Evolutionary conservation across 2,329 filamentous ascomycete genomes (phyloP), one percentile per base, ranked within the genome.

Genomic region (Pezicula neosporulosa): DNA sequence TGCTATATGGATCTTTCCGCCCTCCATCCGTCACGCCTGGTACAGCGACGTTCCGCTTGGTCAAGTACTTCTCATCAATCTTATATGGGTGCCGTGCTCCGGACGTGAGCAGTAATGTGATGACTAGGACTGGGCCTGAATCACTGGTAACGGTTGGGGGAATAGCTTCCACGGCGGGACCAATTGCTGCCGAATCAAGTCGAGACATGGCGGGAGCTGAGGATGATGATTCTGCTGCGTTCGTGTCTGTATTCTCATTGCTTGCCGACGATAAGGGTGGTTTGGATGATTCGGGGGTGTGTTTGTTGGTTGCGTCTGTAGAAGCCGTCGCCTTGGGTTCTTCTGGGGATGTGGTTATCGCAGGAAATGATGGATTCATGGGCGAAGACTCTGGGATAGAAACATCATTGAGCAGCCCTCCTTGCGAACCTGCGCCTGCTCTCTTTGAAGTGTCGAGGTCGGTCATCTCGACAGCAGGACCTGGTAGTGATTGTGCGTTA

Each of bases 61-160:
- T 77, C 49, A 97, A 75, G 64, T 97, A 97, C 65, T 84, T 89
- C 63, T 89, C 87, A 69, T 96, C 89, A 59, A 97, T 87, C 66
- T 86, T 90, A 72, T 95, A 96, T 0, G 91, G 90, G 70, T 97
- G 91, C 56, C 91, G 80, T 36, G 88, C 87, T 41, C 92, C 92
- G 1, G 80, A 90, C 0, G 86, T 89, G 51, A 96, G 79, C 36
- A 97, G 80, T 36, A 97, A 77, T 48, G 90, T 95, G 60, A 97
- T 95, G 56, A 81, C 80, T 66, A 89, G 83, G 6, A 72, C 67
- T 3, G 72, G 70, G 4, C 70, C 68, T 46, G 79, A 74, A 7
- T 62, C 59, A 33, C 15, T 45, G 6, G 47, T 54, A 13, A 52
- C 38, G 12, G 57, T 27, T 36, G 55, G 43, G 47, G 51, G 36